Conservation (phyloP, 768 basidiomycete species). For the Hypholoma sublateritium region DNA sequence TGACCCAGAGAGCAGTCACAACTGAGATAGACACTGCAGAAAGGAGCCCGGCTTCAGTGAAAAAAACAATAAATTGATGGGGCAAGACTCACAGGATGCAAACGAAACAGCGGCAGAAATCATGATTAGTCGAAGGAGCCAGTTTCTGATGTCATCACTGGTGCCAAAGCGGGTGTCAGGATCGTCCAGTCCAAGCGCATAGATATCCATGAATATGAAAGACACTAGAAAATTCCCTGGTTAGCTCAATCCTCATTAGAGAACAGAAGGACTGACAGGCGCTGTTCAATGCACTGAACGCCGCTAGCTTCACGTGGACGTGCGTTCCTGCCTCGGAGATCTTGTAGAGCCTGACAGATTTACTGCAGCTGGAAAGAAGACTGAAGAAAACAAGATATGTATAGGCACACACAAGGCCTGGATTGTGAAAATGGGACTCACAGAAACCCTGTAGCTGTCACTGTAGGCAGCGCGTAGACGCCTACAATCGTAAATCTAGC, state of each 20-base stretch:
- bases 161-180: slow-evolving; percentile 7
- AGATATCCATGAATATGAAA: slow-evolving; percentile 6
- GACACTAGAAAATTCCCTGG: neutral
- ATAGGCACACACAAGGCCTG: neutral
- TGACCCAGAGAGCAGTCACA: too few species aligned
- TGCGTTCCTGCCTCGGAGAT: neutral
- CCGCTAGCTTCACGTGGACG: neutral
- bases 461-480: slow-evolving; percentile 1
- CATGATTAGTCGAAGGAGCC: slow-evolving; percentile 1
- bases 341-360: neutral
- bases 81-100: neutral
- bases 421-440: neutral
- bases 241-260: neutral
- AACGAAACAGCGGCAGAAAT: neutral
- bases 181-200: slow-evolving; percentile 1
- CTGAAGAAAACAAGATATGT: neutral
- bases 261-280: neutral
- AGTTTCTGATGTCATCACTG: slow-evolving; percentile 1
- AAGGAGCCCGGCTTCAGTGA: neutral
- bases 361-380: neutral
- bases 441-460: neutral
- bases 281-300: slow-evolving; percentile 2
- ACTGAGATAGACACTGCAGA: too few species aligned
- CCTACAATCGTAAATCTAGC: slow-evolving; percentile 2
- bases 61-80: neutral